Conservation (phyloP, 805 yeast genomes). For the Wickerhamiella australiensis region DNA sequence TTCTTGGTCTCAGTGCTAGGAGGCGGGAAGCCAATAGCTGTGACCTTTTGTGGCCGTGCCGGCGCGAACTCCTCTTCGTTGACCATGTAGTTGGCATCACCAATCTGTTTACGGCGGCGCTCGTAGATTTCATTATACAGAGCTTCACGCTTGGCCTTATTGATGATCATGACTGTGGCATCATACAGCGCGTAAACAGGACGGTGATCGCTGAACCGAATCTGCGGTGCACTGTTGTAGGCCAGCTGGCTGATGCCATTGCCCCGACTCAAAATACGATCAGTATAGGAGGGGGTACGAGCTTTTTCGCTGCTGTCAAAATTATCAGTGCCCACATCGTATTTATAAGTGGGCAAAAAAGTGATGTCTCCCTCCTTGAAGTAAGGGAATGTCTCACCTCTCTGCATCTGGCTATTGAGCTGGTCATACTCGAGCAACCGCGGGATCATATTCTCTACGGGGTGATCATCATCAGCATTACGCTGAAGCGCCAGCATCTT, state of each 20-base stretch:
- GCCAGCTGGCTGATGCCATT: constrained; percentile 45
- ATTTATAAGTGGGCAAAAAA: constrained; percentile 86
- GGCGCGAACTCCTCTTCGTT: constrained; percentile 23
- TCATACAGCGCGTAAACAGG: constrained; percentile 79
- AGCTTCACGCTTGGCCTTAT: constrained; percentile 45
- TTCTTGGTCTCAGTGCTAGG: constrained; percentile 72
- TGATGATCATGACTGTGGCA: constrained; percentile 54
- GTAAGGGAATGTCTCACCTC: constrained; percentile 59
- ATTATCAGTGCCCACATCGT: constrained; percentile 64
- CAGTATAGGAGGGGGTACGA: constrained; percentile 95
- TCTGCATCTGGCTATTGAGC: constrained; percentile 57
- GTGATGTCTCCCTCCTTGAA: constrained; percentile 65
- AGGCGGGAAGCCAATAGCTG: constrained; percentile 50
- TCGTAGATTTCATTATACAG: constrained; percentile 50
- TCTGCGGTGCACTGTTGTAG: constrained; percentile 50
- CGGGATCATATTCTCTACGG: constrained; percentile 13
- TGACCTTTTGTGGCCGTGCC: constrained; percentile 14
- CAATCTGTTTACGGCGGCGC: constrained; percentile 37
- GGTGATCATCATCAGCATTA: constrained; percentile 23
- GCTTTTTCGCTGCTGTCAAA: constrained; percentile 89
- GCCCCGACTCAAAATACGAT: constrained; percentile 64
- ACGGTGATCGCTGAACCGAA: constrained; percentile 73
- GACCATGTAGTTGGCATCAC: constrained; percentile 25
- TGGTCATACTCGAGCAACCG: constrained; percentile 61
- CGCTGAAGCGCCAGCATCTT: constrained; percentile 36